A percentile compares a stretch with the other conserved stretches of the same genome.
phyloP scores from a whole-genome alignment of 495 filamentous ascomycete species.

The Hyaloscypha bicolor region DNA sequence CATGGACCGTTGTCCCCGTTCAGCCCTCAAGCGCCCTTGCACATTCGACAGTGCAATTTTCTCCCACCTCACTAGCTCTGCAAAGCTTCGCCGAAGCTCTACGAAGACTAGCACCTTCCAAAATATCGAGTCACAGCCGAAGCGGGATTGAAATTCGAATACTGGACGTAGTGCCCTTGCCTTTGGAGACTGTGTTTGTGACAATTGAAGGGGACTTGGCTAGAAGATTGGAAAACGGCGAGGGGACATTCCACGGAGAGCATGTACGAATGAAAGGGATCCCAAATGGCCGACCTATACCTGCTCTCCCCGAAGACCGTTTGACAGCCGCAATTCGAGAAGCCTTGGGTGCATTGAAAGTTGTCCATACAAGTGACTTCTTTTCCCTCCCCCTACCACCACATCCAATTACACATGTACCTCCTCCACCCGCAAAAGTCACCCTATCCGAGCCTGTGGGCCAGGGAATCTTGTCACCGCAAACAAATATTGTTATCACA shows the following conservation, averaged over 20 bases:
- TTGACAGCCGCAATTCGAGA: conserved; percentile 78
- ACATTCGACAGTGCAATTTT: conserved; percentile 79
- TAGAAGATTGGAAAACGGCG: conserved; percentile 55
- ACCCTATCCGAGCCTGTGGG: conserved; percentile 76
- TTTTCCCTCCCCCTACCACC: conserved; percentile 80
- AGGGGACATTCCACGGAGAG: conserved; percentile 57
- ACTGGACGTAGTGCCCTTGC: conserved; percentile 76
- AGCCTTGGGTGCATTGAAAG: conserved; percentile 65
- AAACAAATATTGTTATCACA: conserved; percentile 69
- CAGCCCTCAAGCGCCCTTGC: conserved; percentile 59
- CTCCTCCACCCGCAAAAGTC: conserved; percentile 79
- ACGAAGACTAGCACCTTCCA: conserved; percentile 61
- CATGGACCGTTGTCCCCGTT: conserved; percentile 88
- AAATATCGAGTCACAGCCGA: conserved; percentile 59
- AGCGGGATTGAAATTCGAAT: conserved; percentile 78
- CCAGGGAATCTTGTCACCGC: conserved; percentile 76
- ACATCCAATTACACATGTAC: conserved; percentile 88
- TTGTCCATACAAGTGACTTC: conserved; percentile 83
- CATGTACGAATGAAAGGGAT: conserved; percentile 34
- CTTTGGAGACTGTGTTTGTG: conserved; percentile 82
- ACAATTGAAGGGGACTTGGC: conserved; percentile 77
- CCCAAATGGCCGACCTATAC: conserved; percentile 19
- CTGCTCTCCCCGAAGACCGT: conserved; percentile 59
- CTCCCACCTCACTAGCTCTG: conserved; percentile 75
- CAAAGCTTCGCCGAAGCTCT: conserved; percentile 71